Conservation (phyloP, 1,284 basidiomycete genomes). For the Cryptococcus wingfieldii region DNA sequence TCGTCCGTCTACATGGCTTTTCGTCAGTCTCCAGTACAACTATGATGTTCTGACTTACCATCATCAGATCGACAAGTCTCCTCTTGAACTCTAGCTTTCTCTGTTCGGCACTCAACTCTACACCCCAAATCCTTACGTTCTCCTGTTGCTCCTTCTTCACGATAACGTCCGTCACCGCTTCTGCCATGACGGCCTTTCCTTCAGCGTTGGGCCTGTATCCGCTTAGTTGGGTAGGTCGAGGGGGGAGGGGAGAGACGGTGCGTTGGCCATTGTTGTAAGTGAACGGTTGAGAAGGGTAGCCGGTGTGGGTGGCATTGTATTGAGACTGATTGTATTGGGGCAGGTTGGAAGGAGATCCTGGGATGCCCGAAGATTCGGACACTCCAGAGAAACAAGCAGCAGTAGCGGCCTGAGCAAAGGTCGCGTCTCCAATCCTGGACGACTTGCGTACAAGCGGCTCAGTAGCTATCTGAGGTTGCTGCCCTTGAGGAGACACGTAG, state of each 20-base stretch:
- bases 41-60: constrained; percentile 10
- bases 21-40: background rate
- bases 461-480: background rate
- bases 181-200: constrained; percentile 4
- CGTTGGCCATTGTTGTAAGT: background rate
- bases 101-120: constrained; percentile 7
- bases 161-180: constrained; percentile 8
- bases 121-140: constrained; percentile 2
- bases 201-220: background rate
- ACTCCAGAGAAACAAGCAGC: background rate
- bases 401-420: constrained; percentile 17
- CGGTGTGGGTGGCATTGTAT: background rate
- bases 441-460: background rate
- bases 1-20: constrained; percentile 12
- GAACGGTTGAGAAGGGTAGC: background rate
- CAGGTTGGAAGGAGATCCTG: background rate
- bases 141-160: constrained; percentile 6
- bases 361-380: background rate
- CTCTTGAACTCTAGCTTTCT: constrained; percentile 13
- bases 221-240: background rate
- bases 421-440: constrained; percentile 16
- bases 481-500: background rate
- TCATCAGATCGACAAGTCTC: constrained; percentile 17
- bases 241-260: background rate
- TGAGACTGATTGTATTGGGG: background rate